Conservation (phyloP, 2,329 filamentous ascomycete species). For the Clarireedia homoeocarpa region DNA sequence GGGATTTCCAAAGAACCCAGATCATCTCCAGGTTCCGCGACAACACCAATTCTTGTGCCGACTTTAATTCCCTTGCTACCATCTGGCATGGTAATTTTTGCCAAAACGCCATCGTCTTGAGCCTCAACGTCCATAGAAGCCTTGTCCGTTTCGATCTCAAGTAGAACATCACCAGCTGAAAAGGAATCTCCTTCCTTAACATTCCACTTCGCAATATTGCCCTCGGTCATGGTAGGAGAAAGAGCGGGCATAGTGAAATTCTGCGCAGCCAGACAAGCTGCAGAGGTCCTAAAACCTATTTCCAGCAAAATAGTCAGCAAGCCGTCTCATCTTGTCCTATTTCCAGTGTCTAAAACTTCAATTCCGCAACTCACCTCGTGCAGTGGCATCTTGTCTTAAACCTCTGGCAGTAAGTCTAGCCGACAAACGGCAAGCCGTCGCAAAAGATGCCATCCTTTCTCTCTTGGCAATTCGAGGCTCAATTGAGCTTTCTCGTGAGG, state of each 20-base stretch:
- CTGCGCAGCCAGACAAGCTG: conserved; percentile 61
- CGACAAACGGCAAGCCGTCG: conserved; percentile 55
- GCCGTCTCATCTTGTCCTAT: not conserved
- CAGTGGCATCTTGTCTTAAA: conserved; percentile 44
- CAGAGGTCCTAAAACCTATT: conserved; percentile 56
- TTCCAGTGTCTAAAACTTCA: too few species aligned
- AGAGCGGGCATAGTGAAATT: conserved; percentile 90
- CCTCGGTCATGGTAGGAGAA: conserved; percentile 90
- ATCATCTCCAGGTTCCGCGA: conserved; percentile 77
- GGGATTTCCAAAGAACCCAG: conserved; percentile 67
- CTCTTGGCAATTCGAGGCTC: conserved; percentile 17
- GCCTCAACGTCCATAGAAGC: conserved; percentile 93
- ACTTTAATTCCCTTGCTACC: conserved; percentile 72
- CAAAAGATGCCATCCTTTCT: conserved; percentile 57
- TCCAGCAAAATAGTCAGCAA: conserved; percentile 12
- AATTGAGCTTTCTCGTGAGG: conserved; percentile 23
- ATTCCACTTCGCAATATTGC: conserved; percentile 78
- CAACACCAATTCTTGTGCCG: conserved; percentile 71
- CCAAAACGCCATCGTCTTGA: conserved; percentile 78
- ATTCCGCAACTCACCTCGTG: conserved; percentile 44
- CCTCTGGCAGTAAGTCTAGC: conserved; percentile 49
- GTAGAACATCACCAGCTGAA: conserved; percentile 73
- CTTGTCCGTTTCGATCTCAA: conserved; percentile 93
- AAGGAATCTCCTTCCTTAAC: conserved; percentile 83
- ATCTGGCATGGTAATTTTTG: conserved; percentile 71